Conservation (phyloP, 495 filamentous ascomycete species). For the Hypomontagnella monticulosa region DNA sequence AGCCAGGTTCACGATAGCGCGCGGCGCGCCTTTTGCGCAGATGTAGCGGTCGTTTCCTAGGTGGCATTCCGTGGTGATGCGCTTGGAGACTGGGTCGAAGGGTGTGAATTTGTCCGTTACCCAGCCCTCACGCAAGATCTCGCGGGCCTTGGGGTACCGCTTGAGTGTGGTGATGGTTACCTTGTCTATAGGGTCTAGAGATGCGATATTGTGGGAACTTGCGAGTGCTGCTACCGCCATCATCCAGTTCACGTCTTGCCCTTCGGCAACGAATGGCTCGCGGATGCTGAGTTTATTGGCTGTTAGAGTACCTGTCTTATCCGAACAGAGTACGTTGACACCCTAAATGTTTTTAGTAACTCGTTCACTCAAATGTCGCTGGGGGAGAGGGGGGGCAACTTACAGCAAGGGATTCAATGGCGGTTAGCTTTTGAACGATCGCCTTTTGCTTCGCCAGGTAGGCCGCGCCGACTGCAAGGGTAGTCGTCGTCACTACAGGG, state of each 20-base stretch:
- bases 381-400: background rate
- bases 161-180: conserved; percentile 85
- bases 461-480: conserved; percentile 93
- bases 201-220: conserved; percentile 89
- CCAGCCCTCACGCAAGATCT: conserved; percentile 72
- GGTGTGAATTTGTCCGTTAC: conserved; percentile 81
- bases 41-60: conserved; percentile 75
- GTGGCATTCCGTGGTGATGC: conserved; percentile 81
- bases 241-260: conserved; percentile 81
- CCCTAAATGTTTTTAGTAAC: conserved; percentile 52
- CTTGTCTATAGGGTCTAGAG: conserved; percentile 93
- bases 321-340: conserved; percentile 95
- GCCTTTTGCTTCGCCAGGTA: conserved; percentile 94
- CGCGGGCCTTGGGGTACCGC: conserved; percentile 78
- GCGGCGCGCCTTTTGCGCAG: conserved; percentile 90
- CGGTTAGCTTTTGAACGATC: conserved; percentile 94
- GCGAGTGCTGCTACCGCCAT: conserved; percentile 91
- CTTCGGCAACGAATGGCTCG: conserved; percentile 82
- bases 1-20: conserved; percentile 81
- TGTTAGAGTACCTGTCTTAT: conserved; percentile 93
- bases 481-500: conserved; percentile 92
- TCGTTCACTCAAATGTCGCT: background rate
- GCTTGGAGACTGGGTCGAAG: conserved; percentile 95
- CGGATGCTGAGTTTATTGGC: conserved; percentile 89
- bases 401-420: conserved; percentile 87